These are phyloP conservation scores for Populus trichocarpa DNA, from an alignment of 441 rosid genomes.

Conservation along the genomic window DNA sequence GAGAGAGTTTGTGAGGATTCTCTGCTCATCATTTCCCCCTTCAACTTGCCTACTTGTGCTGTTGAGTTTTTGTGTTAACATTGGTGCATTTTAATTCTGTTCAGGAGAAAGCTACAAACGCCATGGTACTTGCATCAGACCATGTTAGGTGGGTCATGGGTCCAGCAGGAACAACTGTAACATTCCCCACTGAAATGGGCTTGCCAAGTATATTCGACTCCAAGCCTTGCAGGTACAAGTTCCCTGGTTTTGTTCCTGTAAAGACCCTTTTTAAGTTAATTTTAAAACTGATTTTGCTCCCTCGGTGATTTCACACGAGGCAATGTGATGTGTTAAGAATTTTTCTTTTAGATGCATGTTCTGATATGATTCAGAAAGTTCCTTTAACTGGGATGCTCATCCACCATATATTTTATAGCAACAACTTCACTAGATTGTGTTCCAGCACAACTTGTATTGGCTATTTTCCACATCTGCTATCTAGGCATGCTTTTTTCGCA, in stretches of 20 bases:
- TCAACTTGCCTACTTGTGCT: no score
- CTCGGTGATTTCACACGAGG: background rate
- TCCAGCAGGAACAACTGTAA: no score
- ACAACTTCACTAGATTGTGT: background rate
- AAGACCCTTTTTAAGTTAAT: background rate
- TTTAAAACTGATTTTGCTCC: background rate
- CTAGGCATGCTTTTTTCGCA: background rate
- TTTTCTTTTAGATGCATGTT: background rate
- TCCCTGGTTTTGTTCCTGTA: background rate
- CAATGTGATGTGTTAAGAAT: background rate
- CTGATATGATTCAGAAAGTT: background rate
- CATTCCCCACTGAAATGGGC: no score
- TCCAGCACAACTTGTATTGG: background rate
- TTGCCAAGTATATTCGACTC: conserved; percentile 22
- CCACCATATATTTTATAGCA: background rate
- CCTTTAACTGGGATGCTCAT: background rate
- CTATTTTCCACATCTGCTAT: background rate
- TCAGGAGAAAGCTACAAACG: no score
- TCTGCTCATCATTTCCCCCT: no score
- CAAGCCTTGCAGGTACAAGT: conserved; percentile 48
- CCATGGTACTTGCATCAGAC: no score
- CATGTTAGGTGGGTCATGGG: no score
- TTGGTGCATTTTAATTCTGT: no score
- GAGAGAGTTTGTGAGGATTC: no score
- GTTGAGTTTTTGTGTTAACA: no score